Conservation (phyloP, 139 green algal genomes). For the Mesotaenium endlicherianum region DNA sequence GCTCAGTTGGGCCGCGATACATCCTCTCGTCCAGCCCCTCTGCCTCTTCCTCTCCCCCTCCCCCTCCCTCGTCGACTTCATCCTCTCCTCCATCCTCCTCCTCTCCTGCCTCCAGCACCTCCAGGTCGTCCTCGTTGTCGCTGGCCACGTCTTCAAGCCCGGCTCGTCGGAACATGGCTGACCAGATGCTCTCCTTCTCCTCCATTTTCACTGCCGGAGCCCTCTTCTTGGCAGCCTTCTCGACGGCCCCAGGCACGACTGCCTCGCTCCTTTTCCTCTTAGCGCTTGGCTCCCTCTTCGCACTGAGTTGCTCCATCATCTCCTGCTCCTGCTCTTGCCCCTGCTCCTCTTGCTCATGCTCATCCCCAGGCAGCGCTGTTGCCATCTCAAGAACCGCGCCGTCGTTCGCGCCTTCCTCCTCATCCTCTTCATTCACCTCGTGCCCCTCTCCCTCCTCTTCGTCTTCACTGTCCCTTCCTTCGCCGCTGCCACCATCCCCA, state of each 20-base stretch:
- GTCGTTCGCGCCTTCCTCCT: no score
- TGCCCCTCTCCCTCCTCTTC: background rate
- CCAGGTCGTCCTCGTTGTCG: background rate
- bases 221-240: background rate
- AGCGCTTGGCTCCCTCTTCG: no score
- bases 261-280: no score
- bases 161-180: no score
- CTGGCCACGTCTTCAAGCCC: background rate
- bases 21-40: background rate
- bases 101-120: background rate
- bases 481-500: no score
- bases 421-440: background rate
- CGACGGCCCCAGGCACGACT: no score
- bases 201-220: conserved; percentile 3
- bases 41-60: background rate
- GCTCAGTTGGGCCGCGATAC: background rate
- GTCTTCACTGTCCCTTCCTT: background rate
- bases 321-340: background rate
- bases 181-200: no score
- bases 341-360: background rate
- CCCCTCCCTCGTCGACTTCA: background rate
- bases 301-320: background rate
- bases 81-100: conserved; percentile 21
- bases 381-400: no score
- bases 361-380: no score